A percentile compares a stretch with the other conserved stretches of the same genome.
Conservation (phyloP, 495 filamentous ascomycete genomes). For the Aspergillus ellipticus region DNA sequence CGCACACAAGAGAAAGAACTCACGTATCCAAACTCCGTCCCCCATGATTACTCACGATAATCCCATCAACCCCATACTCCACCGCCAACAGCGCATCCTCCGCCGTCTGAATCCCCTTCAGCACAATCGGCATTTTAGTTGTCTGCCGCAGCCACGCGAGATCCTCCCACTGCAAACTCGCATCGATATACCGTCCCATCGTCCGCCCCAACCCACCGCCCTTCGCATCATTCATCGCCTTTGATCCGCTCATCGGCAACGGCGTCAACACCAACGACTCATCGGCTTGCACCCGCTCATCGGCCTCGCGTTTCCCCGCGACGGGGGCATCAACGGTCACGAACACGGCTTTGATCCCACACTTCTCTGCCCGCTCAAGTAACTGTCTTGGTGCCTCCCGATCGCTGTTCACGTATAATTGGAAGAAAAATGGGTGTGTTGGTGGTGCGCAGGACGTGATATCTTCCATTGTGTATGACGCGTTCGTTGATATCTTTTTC, state of each 20-base stretch:
- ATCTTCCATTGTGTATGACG: constrained; percentile 54
- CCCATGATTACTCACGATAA: constrained; percentile 68
- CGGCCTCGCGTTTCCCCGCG: constrained; percentile 80
- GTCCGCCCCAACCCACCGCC: constrained; percentile 58
- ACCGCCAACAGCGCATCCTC: constrained; percentile 57
- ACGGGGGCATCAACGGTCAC: constrained; percentile 84
- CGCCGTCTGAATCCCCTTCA: constrained; percentile 63
- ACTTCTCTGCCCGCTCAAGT: constrained; percentile 37
- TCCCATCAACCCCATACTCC: constrained; percentile 54
- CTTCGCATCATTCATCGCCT: constrained; percentile 51
- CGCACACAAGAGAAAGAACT: background rate
- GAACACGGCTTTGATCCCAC: constrained; percentile 54
- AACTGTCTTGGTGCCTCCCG: constrained; percentile 51
- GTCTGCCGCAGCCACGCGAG: constrained; percentile 66
- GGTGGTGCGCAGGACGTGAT: constrained; percentile 44
- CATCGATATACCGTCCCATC: constrained; percentile 63
- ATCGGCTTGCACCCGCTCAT: constrained; percentile 58
- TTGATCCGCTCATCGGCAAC: constrained; percentile 44
- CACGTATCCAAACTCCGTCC: constrained; percentile 60
- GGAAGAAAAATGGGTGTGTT: constrained; percentile 54
- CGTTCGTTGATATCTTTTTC: constrained; percentile 41
- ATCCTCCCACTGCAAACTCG: constrained; percentile 69
- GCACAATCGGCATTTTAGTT: constrained; percentile 54
- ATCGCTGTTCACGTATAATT: constrained; percentile 71
- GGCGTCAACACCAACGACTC: constrained; percentile 13